These are phyloP conservation scores for Penicillium vulpinum DNA, from an alignment of 2,329 filamentous ascomycete genomes.

Conservation along the genomic window DNA sequence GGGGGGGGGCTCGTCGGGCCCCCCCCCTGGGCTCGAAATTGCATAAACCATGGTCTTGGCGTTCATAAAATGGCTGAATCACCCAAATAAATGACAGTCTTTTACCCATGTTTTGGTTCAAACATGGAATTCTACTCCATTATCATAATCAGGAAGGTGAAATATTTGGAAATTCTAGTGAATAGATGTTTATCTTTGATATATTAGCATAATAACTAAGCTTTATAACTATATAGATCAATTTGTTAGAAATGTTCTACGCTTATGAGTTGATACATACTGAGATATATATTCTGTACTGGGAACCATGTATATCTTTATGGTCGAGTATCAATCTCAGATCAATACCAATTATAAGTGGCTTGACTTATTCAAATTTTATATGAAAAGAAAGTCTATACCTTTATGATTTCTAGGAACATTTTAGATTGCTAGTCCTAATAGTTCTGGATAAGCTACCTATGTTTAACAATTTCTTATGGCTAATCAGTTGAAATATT, in stretches of 20 bases:
- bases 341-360: background rate
- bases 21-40: background rate
- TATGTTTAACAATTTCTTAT: no score
- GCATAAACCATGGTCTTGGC: background rate
- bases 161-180: background rate
- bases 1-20: no score
- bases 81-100: background rate
- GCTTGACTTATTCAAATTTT: no score
- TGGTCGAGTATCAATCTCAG: background rate
- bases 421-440: background rate
- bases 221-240: background rate
- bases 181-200: background rate
- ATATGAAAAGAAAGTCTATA: no score
- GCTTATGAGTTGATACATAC: background rate
- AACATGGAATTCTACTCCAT: background rate
- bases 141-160: background rate
- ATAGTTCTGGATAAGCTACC: background rate
- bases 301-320: background rate
- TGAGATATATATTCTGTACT: background rate
- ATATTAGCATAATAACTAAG: background rate
- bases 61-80: background rate
- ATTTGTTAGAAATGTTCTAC: background rate
- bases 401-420: background rate
- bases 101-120: background rate
- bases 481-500: no score